Base-by-base conservation (phyloP, 1,284 basidiomycete genomes). In the Schizophyllum amplum region DNA sequence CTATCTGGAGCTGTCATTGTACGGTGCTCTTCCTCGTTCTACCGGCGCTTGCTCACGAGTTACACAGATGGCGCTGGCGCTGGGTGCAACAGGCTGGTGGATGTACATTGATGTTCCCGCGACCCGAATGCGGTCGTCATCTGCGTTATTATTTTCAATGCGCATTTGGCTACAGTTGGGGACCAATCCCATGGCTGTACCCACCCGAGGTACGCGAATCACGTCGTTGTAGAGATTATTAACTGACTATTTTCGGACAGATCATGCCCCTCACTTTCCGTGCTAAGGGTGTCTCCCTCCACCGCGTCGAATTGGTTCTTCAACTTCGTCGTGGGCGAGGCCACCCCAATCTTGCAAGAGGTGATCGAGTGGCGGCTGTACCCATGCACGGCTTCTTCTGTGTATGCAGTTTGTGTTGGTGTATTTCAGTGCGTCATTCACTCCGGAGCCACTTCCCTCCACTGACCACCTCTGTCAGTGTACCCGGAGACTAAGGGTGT, bases 341-440 rank as follows among this genome's bases (percentile, higher is more conserved):
- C 85, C 48, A 98, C 95, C 0, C 95, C 95, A 1, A 79, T 87
- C 52, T 75, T 98, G 53, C 94, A 98, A 73, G 92, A 96, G 62
- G 72, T 81, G 46, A 98, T 99, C 63, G 81, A 82, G 27, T 99
- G 96, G 95, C 81, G 91, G 54, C 73, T 98, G 55, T 98, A 98
- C 72, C 91, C 92, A 94, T 99, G 90, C 94, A 97, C 65, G 94
- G 91, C 11, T 94, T 94, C 73, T 96, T 96, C 74, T 95, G 94
- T 69, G 81, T 83, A 15, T 85, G 87, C 67, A 93, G 92, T 63
- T 94, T 97, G 48, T 50, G 3, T 20, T 50, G 48, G 87, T 92
- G 4, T 91, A 87, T 68, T 90, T 91, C 72, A 70, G 88, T 90
- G 66, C 65, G 81, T 61, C 5, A 25, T 47, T 20, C 55, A 11